phyloP scores from a whole-genome alignment of 2,329 filamentous ascomycete genomes.

The Fusarium subtropicale region DNA sequence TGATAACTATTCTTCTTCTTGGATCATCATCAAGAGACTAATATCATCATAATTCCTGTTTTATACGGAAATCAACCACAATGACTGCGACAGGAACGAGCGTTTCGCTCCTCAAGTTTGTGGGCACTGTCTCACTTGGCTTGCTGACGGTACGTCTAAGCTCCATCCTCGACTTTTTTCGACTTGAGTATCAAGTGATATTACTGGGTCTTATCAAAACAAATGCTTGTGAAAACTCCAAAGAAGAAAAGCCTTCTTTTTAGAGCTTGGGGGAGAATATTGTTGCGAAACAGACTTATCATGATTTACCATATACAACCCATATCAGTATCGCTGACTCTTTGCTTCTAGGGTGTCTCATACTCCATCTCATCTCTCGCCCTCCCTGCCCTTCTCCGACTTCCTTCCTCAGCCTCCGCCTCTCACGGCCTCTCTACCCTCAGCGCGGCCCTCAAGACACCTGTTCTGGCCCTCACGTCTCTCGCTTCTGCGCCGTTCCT shows the following conservation, averaged over 20 bases:
- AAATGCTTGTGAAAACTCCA: not conserved
- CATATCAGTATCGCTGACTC: slow-evolving; percentile 27
- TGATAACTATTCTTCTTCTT: slow-evolving; percentile 4
- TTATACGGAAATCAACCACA: slow-evolving; percentile 35
- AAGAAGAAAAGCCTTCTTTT: not conserved
- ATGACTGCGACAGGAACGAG: slow-evolving; percentile 77
- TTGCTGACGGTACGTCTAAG: slow-evolving; percentile 79
- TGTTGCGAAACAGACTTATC: not conserved
- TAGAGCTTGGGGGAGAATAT: too few relatives aligned
- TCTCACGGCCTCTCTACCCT: slow-evolving; percentile 78
- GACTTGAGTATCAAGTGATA: slow-evolving; percentile 32
- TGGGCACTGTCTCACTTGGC: slow-evolving; percentile 89
- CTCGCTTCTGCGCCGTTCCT: slow-evolving; percentile 78
- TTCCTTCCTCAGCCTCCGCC: slow-evolving; percentile 80
- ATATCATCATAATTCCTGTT: not conserved
- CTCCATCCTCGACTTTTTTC: not conserved
- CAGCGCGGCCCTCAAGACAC: slow-evolving; percentile 69
- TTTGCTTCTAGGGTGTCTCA: slow-evolving; percentile 78
- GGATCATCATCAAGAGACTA: slow-evolving; percentile 10
- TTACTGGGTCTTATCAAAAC: not conserved
- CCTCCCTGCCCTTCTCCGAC: slow-evolving; percentile 81
- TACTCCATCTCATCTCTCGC: slow-evolving; percentile 84
- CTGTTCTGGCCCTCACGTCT: slow-evolving; percentile 74
- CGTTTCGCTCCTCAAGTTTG: slow-evolving; percentile 87
- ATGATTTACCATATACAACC: slow-evolving; percentile 1